phyloP scores from a whole-genome alignment of 163 green algal species.

The Scenedesmus sp. region DNA sequence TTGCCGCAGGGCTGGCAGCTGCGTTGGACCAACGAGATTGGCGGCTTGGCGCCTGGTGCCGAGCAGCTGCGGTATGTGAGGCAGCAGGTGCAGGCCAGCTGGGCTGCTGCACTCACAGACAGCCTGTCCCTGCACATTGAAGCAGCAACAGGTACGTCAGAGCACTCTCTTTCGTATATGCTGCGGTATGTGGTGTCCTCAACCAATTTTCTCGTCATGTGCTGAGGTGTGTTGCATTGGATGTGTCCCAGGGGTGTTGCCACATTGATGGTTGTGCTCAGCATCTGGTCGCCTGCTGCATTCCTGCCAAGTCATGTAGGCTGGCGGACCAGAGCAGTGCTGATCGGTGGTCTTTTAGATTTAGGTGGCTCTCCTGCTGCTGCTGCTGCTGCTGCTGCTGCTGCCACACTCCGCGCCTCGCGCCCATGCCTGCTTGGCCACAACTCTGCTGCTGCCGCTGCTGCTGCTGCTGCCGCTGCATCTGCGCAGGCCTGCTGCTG shows the following conservation, averaged over 20 bases:
- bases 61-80: conserved; percentile 6
- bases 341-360: too few species aligned
- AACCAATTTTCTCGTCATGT: background rate
- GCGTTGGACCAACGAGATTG: conserved; percentile 18
- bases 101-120: conserved; percentile 25
- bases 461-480: background rate
- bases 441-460: background rate
- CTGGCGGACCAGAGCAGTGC: too few species aligned
- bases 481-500: conserved; percentile 2
- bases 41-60: conserved; percentile 28
- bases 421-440: too few species aligned
- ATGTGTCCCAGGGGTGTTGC: conserved; percentile 74
- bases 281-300: too few species aligned
- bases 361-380: too few species aligned
- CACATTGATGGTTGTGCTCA: too few species aligned
- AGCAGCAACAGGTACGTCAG: conserved; percentile 10
- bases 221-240: conserved; percentile 58
- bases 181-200: background rate
- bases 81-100: conserved; percentile 1
- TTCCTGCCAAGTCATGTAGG: too few species aligned
- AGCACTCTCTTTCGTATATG: too few species aligned
- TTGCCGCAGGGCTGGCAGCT: conserved; percentile 48
- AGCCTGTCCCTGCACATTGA: conserved; percentile 19
- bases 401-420: too few species aligned
- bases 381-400: too few species aligned